These are phyloP conservation scores for Camelina laxa DNA, from an alignment of 345 rosid genomes.

Conservation along the genomic window DNA sequence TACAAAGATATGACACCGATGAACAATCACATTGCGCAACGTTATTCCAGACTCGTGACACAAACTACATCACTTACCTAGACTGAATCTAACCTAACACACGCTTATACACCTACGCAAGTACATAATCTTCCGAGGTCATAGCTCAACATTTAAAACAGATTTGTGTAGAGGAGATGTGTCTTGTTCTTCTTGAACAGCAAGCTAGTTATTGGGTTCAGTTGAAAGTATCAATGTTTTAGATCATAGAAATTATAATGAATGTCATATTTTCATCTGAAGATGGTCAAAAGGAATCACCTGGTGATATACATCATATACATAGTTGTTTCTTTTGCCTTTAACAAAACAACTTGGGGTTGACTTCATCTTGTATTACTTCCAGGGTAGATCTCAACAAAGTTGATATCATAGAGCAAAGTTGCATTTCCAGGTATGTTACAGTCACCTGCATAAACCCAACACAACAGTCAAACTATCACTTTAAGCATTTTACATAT, in stretches of 20 bases:
- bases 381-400: constrained; percentile 77
- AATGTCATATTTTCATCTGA: not conserved
- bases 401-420: constrained; percentile 79
- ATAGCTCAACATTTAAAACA: not conserved
- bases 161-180: not conserved
- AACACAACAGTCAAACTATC: not conserved
- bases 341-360: constrained; percentile 2
- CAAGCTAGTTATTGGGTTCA: not conserved
- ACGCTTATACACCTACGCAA: constrained; percentile 21
- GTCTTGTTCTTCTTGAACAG: constrained; percentile 25
- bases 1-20: not conserved
- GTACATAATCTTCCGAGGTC: constrained; percentile 12
- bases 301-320: constrained; percentile 42
- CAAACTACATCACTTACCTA: constrained; percentile 29
- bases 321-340: constrained; percentile 24
- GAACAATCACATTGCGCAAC: constrained; percentile 25
- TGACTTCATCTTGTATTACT: constrained; percentile 61
- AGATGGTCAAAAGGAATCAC: constrained; percentile 17
- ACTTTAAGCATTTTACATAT: not conserved
- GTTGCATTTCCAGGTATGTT: constrained; percentile 96
- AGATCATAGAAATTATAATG: not conserved
- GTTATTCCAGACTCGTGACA: constrained; percentile 35
- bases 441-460: constrained; percentile 72
- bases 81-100: constrained; percentile 41
- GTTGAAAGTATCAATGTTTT: not conserved